Base-by-base conservation (phyloP, 2,329 filamentous ascomycete genomes). In the Colletotrichum musicola region DNA sequence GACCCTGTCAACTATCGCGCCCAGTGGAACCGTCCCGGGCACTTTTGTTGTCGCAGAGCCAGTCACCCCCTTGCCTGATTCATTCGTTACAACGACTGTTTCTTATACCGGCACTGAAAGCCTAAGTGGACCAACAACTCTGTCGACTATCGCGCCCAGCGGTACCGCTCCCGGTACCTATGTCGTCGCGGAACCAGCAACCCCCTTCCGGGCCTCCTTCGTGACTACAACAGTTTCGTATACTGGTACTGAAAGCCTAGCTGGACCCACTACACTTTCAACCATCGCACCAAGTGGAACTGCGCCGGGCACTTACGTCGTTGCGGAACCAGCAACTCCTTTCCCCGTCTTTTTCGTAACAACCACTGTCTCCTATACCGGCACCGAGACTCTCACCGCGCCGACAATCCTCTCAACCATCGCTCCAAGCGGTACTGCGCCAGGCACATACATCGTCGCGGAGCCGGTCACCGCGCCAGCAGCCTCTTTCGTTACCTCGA, bases 401-500 rank as follows among this genome's bases (percentile, higher is more conserved):
- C 47, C 58, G 4, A 58, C 54, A 4, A 60, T 9, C 12, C 6
- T 62, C 13, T 44, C 46, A 4, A 67, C 59, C 35, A 49, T 68
- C 7, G 42, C 54, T 0, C 50, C 53, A 1, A 46, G 30, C 4
- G 64, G 64, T 1, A 68, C 56, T 10, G 47, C 14, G 1, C 53
- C 57, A 9, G 64, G 64, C 1, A 71, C 64, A 1, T 27, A 62
- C 2, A 18, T 69, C 20, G 63, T 69, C 20, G 40, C 42, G 4
- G 49, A 51, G 13, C 49, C 49, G 3, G 49, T 6, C 12, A 14
- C 22, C 4, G 12, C 16, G 6, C 22, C 22, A 13, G 49, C 49
- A 9, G 20, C 22, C 27, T 65, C 53, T 4, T 71, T 54, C 40
- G 50, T 64, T 12, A 70, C 64, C 2, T 50, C 68, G 4, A 54